A percentile compares a stretch with the other conserved stretches of the same genome.
Evolutionary conservation across 1,284 basidiomycete species (phyloP).

Genomic region (Heterobasidion annosum): DNA sequence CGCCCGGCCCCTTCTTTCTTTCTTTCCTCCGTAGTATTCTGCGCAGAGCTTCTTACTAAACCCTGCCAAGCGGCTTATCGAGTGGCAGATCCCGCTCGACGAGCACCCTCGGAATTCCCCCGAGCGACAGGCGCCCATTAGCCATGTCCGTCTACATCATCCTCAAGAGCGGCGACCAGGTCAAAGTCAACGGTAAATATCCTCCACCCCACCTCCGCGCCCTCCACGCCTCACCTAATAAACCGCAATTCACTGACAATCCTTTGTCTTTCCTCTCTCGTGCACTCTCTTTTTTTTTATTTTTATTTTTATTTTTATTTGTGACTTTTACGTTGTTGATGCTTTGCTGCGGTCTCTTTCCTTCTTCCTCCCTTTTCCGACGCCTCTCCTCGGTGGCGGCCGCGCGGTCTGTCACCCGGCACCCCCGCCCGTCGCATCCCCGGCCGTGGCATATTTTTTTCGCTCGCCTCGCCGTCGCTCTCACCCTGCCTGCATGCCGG

Average conservation of each 20-base stretch:
- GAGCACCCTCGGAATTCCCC: too few relatives aligned
- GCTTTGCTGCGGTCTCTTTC: too few relatives aligned
- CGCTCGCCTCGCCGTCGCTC: not conserved
- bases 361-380: too few relatives aligned
- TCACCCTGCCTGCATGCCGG: not conserved
- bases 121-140: not conserved
- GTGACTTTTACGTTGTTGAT: not conserved
- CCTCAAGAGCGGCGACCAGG: slow-evolving; percentile 72
- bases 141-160: slow-evolving; percentile 31
- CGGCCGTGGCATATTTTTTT: not conserved
- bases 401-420: too few relatives aligned
- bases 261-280: not conserved
- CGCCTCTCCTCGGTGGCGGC: too few relatives aligned
- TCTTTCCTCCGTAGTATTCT: not conserved
- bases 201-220: not conserved
- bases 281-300: not conserved
- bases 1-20: not conserved
- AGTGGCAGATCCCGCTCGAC: too few relatives aligned
- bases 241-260: not conserved
- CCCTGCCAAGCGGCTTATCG: too few relatives aligned
- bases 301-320: not conserved
- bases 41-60: too few relatives aligned
- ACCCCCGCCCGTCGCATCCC: too few relatives aligned
- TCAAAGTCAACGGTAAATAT: slow-evolving; percentile 70
- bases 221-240: not conserved